These are phyloP conservation scores for Lotmaria passim DNA, from an alignment of 208 protist genomes.

Conservation along the genomic window DNA sequence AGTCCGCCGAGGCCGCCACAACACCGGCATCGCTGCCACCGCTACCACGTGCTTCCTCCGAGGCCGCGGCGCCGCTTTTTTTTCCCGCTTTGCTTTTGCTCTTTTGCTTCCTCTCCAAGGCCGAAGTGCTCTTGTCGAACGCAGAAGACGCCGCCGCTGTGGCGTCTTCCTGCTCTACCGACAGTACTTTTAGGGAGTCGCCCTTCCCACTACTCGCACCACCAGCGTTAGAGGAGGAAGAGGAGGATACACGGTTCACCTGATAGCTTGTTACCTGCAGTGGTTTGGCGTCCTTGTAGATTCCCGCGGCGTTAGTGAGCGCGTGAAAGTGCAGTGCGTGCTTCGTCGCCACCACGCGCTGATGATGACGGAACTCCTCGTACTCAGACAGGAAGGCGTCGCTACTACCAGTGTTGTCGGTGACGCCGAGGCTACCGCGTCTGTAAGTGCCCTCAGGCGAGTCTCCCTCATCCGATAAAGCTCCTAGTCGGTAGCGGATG, in stretches of 20 bases:
- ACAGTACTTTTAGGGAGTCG: conserved; percentile 42
- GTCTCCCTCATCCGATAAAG: not conserved
- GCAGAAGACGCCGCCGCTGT: not conserved
- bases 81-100: conserved; percentile 6
- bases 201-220: conserved; percentile 1
- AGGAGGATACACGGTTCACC: conserved; percentile 28
- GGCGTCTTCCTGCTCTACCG: conserved; percentile 46
- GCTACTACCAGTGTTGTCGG: not conserved
- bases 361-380: conserved; percentile 19
- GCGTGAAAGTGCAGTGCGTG: conserved; percentile 66
- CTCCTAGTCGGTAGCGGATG: conserved; percentile 51
- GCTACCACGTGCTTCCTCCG: not conserved
- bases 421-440: not conserved
- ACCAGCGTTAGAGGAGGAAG: not conserved
- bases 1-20: not conserved
- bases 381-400: conserved; percentile 11
- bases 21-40: not conserved
- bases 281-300: conserved; percentile 34
- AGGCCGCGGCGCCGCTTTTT: not conserved
- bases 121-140: not conserved
- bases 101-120: not conserved
- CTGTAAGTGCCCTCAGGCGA: conserved; percentile 1
- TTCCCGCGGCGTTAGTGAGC: conserved; percentile 26
- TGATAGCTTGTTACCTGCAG: conserved; percentile 51
- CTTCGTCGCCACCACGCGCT: conserved; percentile 5